Base-by-base conservation (phyloP, 2,329 filamentous ascomycete species). In the Penicillium sp. region DNA sequence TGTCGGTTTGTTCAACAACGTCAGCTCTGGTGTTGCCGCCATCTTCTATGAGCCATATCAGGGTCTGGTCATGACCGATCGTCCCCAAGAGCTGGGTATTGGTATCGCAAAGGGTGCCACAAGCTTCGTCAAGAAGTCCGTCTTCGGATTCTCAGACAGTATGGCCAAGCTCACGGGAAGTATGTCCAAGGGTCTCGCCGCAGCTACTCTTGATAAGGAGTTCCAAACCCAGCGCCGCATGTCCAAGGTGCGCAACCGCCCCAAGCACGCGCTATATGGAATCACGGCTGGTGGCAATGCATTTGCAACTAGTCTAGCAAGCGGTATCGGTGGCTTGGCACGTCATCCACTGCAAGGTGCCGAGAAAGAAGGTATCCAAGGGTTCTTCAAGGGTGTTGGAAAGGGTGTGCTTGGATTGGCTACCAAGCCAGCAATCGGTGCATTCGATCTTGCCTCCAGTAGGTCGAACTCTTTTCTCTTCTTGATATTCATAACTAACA, bases 11-110 rank as follows among this genome's bases (percentile, higher is more conserved):
- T 98, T 98, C 82, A 97, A 95, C 74, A 98, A 91, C 66, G 87
- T 98, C 69, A 95, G 88, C 61, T 98, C 93, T 40, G 93, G 94
- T 60, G 88, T 98, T 46, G 90, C 88, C 19, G 93, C 96, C 67
- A 95, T 98, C 65, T 98, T 98, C 74, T 98, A 98, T 75, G 94
- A 98, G 68, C 93, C 93, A 33, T 98, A 98, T 72, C 93, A 98
- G 73, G 88, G 94, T 21, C 81, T 98, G 43, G 94, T 98, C 67
- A 88, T 95, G 77, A 95, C 90, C 0, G 93, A 98, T 67, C 82
- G 87, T 58, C 94, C 93, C 2, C 91, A 97, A 68, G 91, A 98
- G 57, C 83, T 98, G 48, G 94, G 93, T 19, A 77, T 95, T 35
- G 93, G 93, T 17, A 95, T 98, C 55, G 94, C 93, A 32, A 96